Base-by-base conservation (phyloP, 2,329 filamentous ascomycete genomes). In the Onygena corvina region DNA sequence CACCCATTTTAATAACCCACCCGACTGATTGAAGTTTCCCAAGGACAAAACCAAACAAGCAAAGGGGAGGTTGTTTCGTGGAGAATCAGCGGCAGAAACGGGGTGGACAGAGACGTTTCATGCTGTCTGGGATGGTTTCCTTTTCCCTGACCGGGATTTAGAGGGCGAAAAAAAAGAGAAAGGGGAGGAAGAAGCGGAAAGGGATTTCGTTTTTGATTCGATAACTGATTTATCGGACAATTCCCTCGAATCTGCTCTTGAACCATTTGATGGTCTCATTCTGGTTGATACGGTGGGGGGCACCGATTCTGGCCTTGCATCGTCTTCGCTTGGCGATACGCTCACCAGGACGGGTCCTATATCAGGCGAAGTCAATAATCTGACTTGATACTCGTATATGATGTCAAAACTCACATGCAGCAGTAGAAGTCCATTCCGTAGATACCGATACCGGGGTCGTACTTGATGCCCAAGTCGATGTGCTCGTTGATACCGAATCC, bases 341-440 rank as follows among this genome's bases (percentile, higher is more conserved):
- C 81, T 94, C 89, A 77, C 92, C 92, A 66, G 90, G 92, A 68
- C 92, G 89, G 79, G 88, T 94, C 79, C 78, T 81, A 59, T 5
- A 12, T 20, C 2, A 9, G 8, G 20, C n/a, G 14, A 9, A 8
- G 18, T 46, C 8, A 46, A 16, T 21, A 46, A 46, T 21, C 9
- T 9, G 7, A 5, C 12, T 23, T 42, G 36, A 14, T 23, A 21
- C 5, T 23, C 11, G 6, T 6, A 21, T 46, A 9, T 11, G 2
- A 2, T 14, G 21, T 18, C 29, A 20, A 47, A 40, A 55, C 77
- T 73, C 65, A 81, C 92, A 98, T 98, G 87, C 90, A 96, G 86
- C 84, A 89, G 85, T 95, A 98, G 78, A 98, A 98, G 78, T 98
- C 92, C 92, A 98, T 98, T 72, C 92, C 89, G 80, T 94, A 95